These are phyloP conservation scores for Debaryomyces robertsiae DNA, from an alignment of 1,139 yeast genomes.

Conservation along the genomic window DNA sequence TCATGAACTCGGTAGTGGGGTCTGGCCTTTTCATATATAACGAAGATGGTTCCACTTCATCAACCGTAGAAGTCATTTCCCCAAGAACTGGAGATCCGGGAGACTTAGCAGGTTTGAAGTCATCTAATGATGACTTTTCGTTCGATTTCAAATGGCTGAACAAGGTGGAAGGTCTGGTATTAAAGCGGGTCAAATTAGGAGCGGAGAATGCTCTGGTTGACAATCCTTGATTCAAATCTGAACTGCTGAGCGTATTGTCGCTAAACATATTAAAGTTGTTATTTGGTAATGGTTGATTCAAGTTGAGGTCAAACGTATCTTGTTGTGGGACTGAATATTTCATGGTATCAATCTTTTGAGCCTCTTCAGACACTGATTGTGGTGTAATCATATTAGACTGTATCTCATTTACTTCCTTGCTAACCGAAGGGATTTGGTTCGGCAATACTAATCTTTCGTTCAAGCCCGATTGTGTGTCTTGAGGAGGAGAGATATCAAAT, in stretches of 20 bases:
- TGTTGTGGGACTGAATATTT: conserved; percentile 16
- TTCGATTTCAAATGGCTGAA: conserved; percentile 12
- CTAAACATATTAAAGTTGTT: conserved; percentile 20
- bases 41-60: conserved; percentile 4
- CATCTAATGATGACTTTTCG: conserved; percentile 1
- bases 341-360: conserved; percentile 3
- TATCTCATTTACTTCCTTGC: neutral
- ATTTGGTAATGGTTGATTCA: conserved; percentile 14
- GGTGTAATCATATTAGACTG: conserved; percentile 11
- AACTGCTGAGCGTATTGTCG: conserved; percentile 3
- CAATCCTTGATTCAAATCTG: conserved; percentile 3
- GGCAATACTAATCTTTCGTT: conserved; percentile 4
- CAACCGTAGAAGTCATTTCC: conserved; percentile 1
- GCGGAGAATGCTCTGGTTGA: conserved; percentile 29
- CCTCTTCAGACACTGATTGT: conserved; percentile 4
- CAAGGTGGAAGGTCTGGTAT: conserved; percentile 14
- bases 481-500: conserved; percentile 8
- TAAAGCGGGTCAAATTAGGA: conserved; percentile 29
- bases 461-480: neutral
- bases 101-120: conserved; percentile 1
- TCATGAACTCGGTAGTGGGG: neutral
- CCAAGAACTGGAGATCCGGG: conserved; percentile 4
- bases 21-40: conserved; percentile 3
- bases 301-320: conserved; percentile 18
- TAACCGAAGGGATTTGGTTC: conserved; percentile 5